Base-by-base conservation (phyloP, 2,329 filamentous ascomycete genomes). In the Fonsecaea multimorphosa region DNA sequence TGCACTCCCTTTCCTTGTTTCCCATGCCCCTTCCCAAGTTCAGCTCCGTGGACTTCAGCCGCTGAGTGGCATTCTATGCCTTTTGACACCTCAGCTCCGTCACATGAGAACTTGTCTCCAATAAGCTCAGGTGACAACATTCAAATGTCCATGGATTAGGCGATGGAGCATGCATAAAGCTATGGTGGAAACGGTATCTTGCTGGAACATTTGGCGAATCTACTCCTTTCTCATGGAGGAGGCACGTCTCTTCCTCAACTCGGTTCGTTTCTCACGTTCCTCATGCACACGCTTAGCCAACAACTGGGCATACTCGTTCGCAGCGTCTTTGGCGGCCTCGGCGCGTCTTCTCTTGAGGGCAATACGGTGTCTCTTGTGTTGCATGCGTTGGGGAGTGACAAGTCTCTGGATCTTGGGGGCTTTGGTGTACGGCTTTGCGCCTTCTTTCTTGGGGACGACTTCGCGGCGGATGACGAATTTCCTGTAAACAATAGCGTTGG, bases 381-480 rank as follows among this genome's bases (percentile, higher is more conserved):
- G 95, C 80, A 99, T 93, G 83, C 95, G 95, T 87, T 98, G 95
- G 82, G 95, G 95, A 79, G 95, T 99, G 78, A 99, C 93, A 78
- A 99, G 92, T 82, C 95, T 92, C 90, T 99, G 95, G 86, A 99
- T 99, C 89, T 94, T 96, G 83, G 95, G 95, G 78, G 95, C 95
- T 92, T 99, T 99, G 91, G 94, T 97, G 90, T 98, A 98, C 77
- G 93, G 85, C 86, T 92, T 91, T 86, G 95, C 96, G 85, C 93
- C 94, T 88, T 98, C 95, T 80, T 90, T 91, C 91, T 96, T 96
- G 81, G 92, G 91, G 86, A 93, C 89, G 78, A 99, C 89, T 84
- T 98, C 95, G 83, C 95, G 95, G 82, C 95, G 95, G 80, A 99
- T 98, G 84, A 99, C 95, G 86, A 97, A 99, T 87, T 98, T 97